Evolutionary conservation across 805 yeast species (phyloP).

Genomic region (Nakazawaea peltata): DNA sequence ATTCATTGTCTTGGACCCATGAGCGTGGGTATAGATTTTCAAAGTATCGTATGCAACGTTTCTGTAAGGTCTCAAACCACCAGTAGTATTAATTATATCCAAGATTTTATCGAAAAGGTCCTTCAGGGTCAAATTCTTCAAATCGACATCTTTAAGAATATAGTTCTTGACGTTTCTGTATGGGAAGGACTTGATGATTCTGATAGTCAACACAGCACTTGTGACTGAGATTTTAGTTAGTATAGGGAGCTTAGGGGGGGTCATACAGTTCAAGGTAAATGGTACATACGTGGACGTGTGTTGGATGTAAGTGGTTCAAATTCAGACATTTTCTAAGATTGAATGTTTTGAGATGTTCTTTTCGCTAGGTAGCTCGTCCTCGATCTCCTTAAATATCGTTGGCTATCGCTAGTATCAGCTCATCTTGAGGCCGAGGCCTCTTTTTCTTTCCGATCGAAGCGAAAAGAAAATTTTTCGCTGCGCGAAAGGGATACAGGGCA

Average conservation of each 20-base stretch:
- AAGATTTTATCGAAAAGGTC: slow-evolving; percentile 49
- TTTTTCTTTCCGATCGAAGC: too few species aligned
- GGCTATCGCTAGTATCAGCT: too few species aligned
- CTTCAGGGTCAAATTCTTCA: slow-evolving; percentile 58
- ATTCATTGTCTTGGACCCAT: slow-evolving; percentile 89
- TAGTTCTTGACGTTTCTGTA: slow-evolving; percentile 80
- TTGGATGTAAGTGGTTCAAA: slow-evolving; percentile 69
- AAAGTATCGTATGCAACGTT: slow-evolving; percentile 65
- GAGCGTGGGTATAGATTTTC: slow-evolving; percentile 91
- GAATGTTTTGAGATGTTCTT: too few species aligned
- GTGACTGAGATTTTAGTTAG: slow-evolving; percentile 24
- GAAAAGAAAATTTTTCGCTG: too few species aligned
- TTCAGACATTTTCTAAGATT: slow-evolving; percentile 17
- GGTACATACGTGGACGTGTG: slow-evolving; percentile 50
- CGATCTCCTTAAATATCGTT: neutral
- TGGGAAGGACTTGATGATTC: slow-evolving; percentile 87
- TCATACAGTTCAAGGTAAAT: too few species aligned
- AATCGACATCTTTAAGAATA: slow-evolving; percentile 61
- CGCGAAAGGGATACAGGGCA: too few species aligned
- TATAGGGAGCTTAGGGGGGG: too few species aligned
- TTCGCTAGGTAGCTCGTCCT: too few species aligned
- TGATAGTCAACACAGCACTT: slow-evolving; percentile 71
- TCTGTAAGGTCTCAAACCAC: slow-evolving; percentile 76
- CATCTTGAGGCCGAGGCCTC: too few species aligned
- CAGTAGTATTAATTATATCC: slow-evolving; percentile 38